phyloP scores from a whole-genome alignment of 129 eudicot genomes.

The Sambucus nigra region DNA sequence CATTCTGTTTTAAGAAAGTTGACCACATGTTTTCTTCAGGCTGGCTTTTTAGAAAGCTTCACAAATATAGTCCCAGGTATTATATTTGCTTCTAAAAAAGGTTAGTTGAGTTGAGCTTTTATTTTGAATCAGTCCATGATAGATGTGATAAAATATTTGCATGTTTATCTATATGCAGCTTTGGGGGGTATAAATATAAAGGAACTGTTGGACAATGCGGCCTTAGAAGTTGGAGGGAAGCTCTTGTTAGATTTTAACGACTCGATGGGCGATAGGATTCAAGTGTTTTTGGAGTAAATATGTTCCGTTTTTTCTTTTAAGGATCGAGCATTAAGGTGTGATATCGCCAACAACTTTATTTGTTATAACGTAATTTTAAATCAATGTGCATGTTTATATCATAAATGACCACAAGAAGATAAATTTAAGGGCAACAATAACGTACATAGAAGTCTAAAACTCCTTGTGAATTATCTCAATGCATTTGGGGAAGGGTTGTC shows the following conservation, averaged over 20 bases:
- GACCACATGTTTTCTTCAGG: slow-evolving; percentile 36
- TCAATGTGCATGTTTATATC: too few relatives aligned
- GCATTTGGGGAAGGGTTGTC: too few relatives aligned
- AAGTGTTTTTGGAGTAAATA: slow-evolving; percentile 68
- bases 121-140: background rate
- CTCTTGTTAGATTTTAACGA: slow-evolving; percentile 73
- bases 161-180: slow-evolving; percentile 30
- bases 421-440: too few relatives aligned
- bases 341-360: background rate
- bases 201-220: slow-evolving; percentile 60
- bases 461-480: too few relatives aligned
- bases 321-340: background rate
- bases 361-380: too few relatives aligned
- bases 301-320: too few relatives aligned
- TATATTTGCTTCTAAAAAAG: background rate
- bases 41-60: slow-evolving; percentile 95
- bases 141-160: background rate
- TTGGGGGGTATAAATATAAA: slow-evolving; percentile 80
- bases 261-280: slow-evolving; percentile 70
- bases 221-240: slow-evolving; percentile 66
- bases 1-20: background rate
- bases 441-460: too few relatives aligned
- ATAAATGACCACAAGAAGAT: too few relatives aligned
- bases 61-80: slow-evolving; percentile 94
- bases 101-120: background rate